phyloP scores from a whole-genome alignment of 306 rosid species.

The Lathyrus oleraceus region DNA sequence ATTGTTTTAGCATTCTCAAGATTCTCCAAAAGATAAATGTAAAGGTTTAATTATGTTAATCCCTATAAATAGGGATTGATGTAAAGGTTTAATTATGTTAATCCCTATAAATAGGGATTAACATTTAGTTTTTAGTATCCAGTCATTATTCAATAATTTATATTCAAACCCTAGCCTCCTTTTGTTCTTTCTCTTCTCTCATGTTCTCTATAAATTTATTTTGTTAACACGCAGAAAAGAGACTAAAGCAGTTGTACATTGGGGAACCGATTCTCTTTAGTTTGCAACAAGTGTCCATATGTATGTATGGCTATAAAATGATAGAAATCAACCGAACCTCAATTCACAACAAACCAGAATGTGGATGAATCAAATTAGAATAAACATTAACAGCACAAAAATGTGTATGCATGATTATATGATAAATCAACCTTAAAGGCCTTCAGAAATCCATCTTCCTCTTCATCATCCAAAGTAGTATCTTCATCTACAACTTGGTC shows the following conservation, averaged over 20 bases:
- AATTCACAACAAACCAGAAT: slow-evolving; percentile 18
- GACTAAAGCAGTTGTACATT: slow-evolving; percentile 23
- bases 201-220: too few relatives aligned
- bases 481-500: slow-evolving; percentile 89
- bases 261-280: slow-evolving; percentile 1
- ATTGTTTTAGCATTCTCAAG: too few relatives aligned
- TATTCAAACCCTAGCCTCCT: too few relatives aligned
- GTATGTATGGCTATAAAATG: background rate
- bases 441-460: slow-evolving; percentile 90
- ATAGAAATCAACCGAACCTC: slow-evolving; percentile 21
- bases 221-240: background rate
- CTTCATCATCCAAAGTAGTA: slow-evolving; percentile 83
- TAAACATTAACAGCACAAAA: slow-evolving; percentile 33
- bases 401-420: slow-evolving; percentile 27
- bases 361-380: slow-evolving; percentile 7
- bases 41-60: too few relatives aligned
- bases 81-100: too few relatives aligned
- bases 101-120: too few relatives aligned
- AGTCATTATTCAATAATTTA: too few relatives aligned
- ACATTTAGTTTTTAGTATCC: too few relatives aligned
- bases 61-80: too few relatives aligned
- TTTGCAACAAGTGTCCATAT: slow-evolving; percentile 2
- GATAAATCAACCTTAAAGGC: slow-evolving; percentile 77
- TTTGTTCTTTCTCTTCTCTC: too few relatives aligned
- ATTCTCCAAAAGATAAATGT: too few relatives aligned